These are phyloP conservation scores for Globisporangium canariense DNA, from an alignment of 352 stramenopile genomes.

Conservation along the genomic window DNA sequence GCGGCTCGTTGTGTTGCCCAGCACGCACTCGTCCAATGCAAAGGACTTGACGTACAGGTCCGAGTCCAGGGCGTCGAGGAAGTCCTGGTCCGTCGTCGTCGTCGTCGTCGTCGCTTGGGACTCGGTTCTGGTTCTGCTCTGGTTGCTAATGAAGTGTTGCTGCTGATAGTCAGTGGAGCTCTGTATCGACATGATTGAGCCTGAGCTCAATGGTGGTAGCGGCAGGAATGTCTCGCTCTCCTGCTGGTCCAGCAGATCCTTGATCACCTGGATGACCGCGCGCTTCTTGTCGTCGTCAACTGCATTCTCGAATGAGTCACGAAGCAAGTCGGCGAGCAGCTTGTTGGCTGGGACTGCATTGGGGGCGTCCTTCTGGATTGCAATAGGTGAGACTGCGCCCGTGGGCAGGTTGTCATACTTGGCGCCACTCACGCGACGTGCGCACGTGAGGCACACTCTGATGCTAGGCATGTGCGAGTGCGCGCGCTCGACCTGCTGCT, in stretches of 20 bases:
- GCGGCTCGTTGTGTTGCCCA: slow-evolving; percentile 27
- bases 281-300: slow-evolving; percentile 24
- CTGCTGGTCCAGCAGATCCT: slow-evolving; percentile 40
- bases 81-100: not conserved
- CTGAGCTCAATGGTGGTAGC: not conserved
- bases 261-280: slow-evolving; percentile 47
- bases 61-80: slow-evolving; percentile 2
- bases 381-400: slow-evolving; percentile 19
- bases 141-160: not conserved
- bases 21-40: slow-evolving; percentile 16
- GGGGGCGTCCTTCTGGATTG: slow-evolving; percentile 24
- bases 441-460: slow-evolving; percentile 52
- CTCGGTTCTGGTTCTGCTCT: not conserved
- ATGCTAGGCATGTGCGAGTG: slow-evolving; percentile 24
- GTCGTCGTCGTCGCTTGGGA: not conserved
- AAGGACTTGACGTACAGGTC: slow-evolving; percentile 10
- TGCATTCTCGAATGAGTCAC: slow-evolving; percentile 36
- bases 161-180: not conserved
- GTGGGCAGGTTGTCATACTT: slow-evolving; percentile 45
- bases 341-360: slow-evolving; percentile 20
- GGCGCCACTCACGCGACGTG: slow-evolving; percentile 46
- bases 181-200: slow-evolving; percentile 1
- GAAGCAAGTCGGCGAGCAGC: slow-evolving; percentile 35
- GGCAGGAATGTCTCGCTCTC: not conserved
- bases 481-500: slow-evolving; percentile 32